Base-by-base conservation (phyloP, 148 eudicot species). In the Nepenthes mirabilis region DNA sequence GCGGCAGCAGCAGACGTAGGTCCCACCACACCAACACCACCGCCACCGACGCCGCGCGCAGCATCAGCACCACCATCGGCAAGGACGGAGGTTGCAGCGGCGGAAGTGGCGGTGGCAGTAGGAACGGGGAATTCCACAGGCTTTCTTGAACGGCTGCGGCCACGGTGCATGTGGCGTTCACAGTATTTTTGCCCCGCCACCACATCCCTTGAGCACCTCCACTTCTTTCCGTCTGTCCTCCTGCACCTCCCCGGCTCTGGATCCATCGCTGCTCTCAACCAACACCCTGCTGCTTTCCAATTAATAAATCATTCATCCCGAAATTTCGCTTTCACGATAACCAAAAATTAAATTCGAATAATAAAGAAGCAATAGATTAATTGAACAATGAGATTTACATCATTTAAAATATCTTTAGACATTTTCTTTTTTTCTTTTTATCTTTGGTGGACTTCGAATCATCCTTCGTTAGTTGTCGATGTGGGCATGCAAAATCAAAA, bases 61-160 rank as follows among this genome's bases (percentile, higher is more conserved):
- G 23, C 68, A 70, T 56, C 51, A 6, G 59, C 67, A 43, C 61
- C 37, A 54, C 55, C 53, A 33, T 33, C 55, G 32, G 36, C 3
- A 33, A 14, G 9, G 34, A 2, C 40, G 11, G 65, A 10, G 37
- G 57, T 33, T 33, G 35, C 14, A 34, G 53, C 33, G 55, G 57
- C 64, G 52, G 60, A 37, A 11, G 64, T 32, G 47, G 73, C 33
- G 51, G 73, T 3, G 59, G 75, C 23, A 57, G 82, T 43, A 66
- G 88, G 52, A 76, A 83, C 64, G 72, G 90, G 85, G 62, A 72
- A 66, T 91, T 91, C 98, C 98, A 91, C 98, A 85, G 98, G 98
- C 96, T 91, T 91, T 91, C 98, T 91, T 91, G 96, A 91, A 88
- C 98, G 98, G 80, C 80, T 83, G 53, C 84, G 82, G 62, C 98